phyloP scores from a whole-genome alignment of 2,329 filamentous ascomycete genomes.

The Helminthosporium solani region DNA sequence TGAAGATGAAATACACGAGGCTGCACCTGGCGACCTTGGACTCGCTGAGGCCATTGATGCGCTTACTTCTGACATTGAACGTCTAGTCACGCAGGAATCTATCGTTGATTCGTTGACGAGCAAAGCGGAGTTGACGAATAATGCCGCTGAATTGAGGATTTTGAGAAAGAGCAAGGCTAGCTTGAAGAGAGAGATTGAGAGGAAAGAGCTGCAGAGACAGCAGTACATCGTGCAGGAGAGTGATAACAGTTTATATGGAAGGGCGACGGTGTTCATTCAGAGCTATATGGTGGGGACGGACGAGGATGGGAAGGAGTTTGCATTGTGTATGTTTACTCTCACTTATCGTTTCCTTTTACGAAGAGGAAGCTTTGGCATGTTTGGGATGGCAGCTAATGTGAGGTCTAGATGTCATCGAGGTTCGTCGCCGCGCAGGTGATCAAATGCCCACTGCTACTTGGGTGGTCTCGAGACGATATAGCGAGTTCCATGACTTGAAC shows the following conservation, averaged over 20 bases:
- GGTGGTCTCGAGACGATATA: slow-evolving; percentile 90
- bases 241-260: slow-evolving; percentile 93
- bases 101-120: slow-evolving; percentile 88
- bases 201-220: slow-evolving; percentile 92
- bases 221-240: slow-evolving; percentile 98
- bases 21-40: slow-evolving; percentile 89
- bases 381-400: slow-evolving; percentile 2
- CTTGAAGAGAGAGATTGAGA: slow-evolving; percentile 83
- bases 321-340: slow-evolving; percentile 62
- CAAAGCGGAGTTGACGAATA: slow-evolving; percentile 96
- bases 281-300: slow-evolving; percentile 90
- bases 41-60: slow-evolving; percentile 88
- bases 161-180: slow-evolving; percentile 92
- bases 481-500: slow-evolving; percentile 94
- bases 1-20: slow-evolving; percentile 85
- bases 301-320: slow-evolving; percentile 89
- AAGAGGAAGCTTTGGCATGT: too few species aligned
- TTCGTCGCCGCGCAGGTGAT: slow-evolving; percentile 84
- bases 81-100: slow-evolving; percentile 80
- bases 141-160: slow-evolving; percentile 88
- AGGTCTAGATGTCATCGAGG: slow-evolving; percentile 73
- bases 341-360: slow-evolving; percentile 18
- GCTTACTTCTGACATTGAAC: slow-evolving; percentile 88
- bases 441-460: slow-evolving; percentile 96
- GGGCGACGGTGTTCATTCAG: slow-evolving; percentile 85